Conservation (phyloP, 805 yeast genomes). For the Tetrapisispora namnaoensis region DNA sequence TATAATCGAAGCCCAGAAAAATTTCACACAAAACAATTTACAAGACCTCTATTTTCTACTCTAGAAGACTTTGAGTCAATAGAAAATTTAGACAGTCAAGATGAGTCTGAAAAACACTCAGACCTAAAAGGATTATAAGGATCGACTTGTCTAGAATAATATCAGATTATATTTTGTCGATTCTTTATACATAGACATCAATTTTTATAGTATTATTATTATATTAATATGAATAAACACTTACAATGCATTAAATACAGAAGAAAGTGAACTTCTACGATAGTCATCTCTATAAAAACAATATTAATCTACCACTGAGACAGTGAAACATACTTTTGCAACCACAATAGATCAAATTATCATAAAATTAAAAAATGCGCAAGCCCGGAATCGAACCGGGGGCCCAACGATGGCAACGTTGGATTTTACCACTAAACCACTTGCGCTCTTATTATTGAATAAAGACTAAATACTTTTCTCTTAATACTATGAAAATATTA, state of each 20-base stretch:
- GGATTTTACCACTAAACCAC: slow-evolving; percentile 22
- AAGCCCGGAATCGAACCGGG: slow-evolving; percentile 24
- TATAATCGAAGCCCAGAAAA: not conserved
- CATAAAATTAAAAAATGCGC: slow-evolving; percentile 8
- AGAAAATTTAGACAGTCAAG: not conserved
- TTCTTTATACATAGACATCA: too few relatives aligned
- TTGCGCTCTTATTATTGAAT: slow-evolving; percentile 8
- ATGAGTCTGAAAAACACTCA: not conserved
- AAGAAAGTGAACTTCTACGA: too few relatives aligned
- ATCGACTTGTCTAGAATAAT: too few relatives aligned
- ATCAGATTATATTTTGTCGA: too few relatives aligned
- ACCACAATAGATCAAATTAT: too few relatives aligned
- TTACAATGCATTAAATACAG: too few relatives aligned
- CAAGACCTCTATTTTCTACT: not conserved
- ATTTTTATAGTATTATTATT: too few relatives aligned
- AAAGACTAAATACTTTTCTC: too few relatives aligned
- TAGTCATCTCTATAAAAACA: too few relatives aligned
- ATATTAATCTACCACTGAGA: too few relatives aligned
- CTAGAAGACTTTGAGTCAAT: not conserved
- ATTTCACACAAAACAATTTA: not conserved
- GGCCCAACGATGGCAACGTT: slow-evolving; percentile 23
- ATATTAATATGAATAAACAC: too few relatives aligned
- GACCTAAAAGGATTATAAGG: not conserved
- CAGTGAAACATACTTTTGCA: too few relatives aligned
- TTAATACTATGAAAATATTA: not conserved